Conservation (phyloP, 345 rosid species). For the Crucihimalaya himalaica region DNA sequence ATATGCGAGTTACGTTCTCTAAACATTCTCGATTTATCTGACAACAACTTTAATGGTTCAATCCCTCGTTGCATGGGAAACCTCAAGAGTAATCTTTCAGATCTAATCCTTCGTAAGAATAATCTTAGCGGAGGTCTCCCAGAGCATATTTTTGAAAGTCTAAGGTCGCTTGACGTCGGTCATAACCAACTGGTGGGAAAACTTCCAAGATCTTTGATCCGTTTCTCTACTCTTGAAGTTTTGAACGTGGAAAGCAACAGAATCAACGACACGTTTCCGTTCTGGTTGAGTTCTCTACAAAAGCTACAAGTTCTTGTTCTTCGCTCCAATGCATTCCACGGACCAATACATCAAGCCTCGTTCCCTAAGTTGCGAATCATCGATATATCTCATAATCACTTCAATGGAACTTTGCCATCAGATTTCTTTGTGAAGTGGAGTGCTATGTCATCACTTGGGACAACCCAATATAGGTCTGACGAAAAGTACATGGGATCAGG, state of each 20-base stretch:
- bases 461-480: accelerated
- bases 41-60: not conserved
- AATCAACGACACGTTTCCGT: slow-evolving; percentile 41
- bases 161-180: slow-evolving; percentile 25
- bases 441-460: not conserved
- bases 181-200: slow-evolving; percentile 36
- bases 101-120: not conserved
- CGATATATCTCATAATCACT: not conserved
- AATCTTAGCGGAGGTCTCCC: not conserved
- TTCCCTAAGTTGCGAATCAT: slow-evolving; percentile 22
- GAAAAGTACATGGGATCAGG: not conserved
- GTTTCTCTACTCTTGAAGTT: not conserved
- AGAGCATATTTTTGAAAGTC: slow-evolving; percentile 1
- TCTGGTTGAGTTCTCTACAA: slow-evolving; percentile 34
- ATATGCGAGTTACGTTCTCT: not conserved
- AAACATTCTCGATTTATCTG: not conserved
- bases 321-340: slow-evolving; percentile 42
- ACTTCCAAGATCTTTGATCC: not conserved
- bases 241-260: slow-evolving; percentile 24
- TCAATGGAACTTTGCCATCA: not conserved
- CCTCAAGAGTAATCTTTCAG: not conserved
- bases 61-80: not conserved
- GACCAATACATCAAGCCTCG: not conserved
- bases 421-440: not conserved
- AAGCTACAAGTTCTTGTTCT: slow-evolving; percentile 43